phyloP scores from a whole-genome alignment of 352 stramenopile genomes.

The Hyaloperonospora brassicae region DNA sequence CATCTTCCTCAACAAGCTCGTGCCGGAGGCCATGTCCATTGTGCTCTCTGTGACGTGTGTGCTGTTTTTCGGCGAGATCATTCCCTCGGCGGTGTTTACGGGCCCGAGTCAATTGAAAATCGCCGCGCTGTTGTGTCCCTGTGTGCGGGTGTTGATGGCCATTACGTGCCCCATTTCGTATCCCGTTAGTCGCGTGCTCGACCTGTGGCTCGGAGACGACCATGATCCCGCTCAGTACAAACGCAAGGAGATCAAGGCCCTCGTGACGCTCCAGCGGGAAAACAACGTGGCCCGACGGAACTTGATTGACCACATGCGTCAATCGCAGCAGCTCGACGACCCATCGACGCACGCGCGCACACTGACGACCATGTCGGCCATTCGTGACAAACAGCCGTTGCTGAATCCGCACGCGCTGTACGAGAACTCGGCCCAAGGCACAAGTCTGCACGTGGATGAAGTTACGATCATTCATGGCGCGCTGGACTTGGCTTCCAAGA shows the following conservation, averaged over 20 bases:
- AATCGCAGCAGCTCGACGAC: slow-evolving; percentile 23
- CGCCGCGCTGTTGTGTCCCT: slow-evolving; percentile 67
- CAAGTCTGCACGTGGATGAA: slow-evolving; percentile 74
- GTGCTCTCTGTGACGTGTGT: slow-evolving; percentile 94
- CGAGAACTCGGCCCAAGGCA: slow-evolving; percentile 42
- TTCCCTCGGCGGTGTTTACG: slow-evolving; percentile 82
- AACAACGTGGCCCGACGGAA: slow-evolving; percentile 31
- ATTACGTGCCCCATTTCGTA: slow-evolving; percentile 85
- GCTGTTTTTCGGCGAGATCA: slow-evolving; percentile 94
- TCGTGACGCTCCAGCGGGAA: slow-evolving; percentile 73
- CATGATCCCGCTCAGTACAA: slow-evolving; percentile 80
- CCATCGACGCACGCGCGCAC: slow-evolving; percentile 13
- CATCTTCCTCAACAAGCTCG: slow-evolving; percentile 89
- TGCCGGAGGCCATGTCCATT: slow-evolving; percentile 84
- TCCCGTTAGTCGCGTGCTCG: slow-evolving; percentile 87
- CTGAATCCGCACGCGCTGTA: slow-evolving; percentile 32
- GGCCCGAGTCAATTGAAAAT: slow-evolving; percentile 79
- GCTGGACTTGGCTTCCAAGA: slow-evolving; percentile 82
- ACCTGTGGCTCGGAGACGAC: slow-evolving; percentile 80
- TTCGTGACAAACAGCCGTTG: slow-evolving; percentile 24
- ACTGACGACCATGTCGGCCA: slow-evolving; percentile 24
- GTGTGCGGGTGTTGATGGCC: slow-evolving; percentile 84
- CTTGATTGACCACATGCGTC: slow-evolving; percentile 32
- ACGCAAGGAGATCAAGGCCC: slow-evolving; percentile 82
- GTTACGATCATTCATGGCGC: slow-evolving; percentile 90